These are phyloP conservation scores for Pythium diclinum DNA, from an alignment of 352 stramenopile species.

Conservation along the genomic window DNA sequence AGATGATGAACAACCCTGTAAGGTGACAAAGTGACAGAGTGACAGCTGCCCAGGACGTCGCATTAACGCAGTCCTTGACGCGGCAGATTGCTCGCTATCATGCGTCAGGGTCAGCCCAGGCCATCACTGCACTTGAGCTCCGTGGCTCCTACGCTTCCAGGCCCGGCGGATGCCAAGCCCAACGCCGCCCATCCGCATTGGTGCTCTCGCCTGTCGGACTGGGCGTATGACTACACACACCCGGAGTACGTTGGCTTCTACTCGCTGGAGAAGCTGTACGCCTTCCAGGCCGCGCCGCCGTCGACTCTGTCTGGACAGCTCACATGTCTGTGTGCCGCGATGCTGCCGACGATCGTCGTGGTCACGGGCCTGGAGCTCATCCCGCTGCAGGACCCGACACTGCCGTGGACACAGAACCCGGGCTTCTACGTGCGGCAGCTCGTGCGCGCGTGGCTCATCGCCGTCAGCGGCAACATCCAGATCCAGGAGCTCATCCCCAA, in stretches of 20 bases:
- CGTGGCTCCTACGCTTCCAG: not conserved
- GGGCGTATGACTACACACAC: not conserved
- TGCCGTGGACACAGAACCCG: slow-evolving; percentile 9
- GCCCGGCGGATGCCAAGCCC: not conserved
- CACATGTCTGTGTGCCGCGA: not conserved
- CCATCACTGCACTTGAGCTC: not conserved
- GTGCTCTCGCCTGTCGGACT: not conserved
- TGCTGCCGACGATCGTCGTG: not conserved
- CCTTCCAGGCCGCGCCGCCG: not conserved
- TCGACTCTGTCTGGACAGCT: not conserved
- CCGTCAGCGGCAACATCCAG: slow-evolving; percentile 19
- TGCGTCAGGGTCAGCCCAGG: not conserved
- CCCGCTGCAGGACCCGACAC: slow-evolving; percentile 7
- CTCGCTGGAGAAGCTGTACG: not conserved
- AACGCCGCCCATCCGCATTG: not conserved
- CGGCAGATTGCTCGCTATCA: not conserved
- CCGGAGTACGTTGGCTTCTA: not conserved
- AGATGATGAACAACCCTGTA: too few species aligned
- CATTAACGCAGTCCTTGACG: too few species aligned
- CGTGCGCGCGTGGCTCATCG: slow-evolving; percentile 22
- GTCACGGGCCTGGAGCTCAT: not conserved
- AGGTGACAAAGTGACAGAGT: too few species aligned
- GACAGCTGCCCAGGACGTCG: too few species aligned
- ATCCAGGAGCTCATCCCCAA: slow-evolving; percentile 31
- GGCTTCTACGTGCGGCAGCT: slow-evolving; percentile 33